Evolutionary conservation across 225 moss, liverwort and hornwort species (phyloP).

Genomic region (Sphagnum tenellum): DNA sequence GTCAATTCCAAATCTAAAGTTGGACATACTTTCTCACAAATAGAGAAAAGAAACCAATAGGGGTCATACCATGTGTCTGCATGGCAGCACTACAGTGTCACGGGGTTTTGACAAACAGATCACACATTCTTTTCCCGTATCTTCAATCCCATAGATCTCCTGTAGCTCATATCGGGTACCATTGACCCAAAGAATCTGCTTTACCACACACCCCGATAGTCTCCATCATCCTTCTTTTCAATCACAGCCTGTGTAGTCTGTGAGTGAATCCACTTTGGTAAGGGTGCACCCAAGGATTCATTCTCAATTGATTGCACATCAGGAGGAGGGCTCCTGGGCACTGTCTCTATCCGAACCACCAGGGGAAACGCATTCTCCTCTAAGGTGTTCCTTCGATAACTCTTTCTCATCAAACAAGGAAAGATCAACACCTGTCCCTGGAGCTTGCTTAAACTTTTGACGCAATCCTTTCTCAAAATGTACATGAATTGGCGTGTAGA

Average conservation of each 20-base stretch:
- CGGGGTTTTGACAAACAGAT: constrained; percentile 96
- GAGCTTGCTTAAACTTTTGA: constrained; percentile 68
- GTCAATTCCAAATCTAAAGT: too few species aligned
- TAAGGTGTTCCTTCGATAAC: constrained; percentile 32
- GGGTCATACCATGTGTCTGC: constrained; percentile 84
- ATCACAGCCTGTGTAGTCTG: constrained; percentile 83
- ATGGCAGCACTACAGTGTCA: constrained; percentile 93
- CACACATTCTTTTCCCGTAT: constrained; percentile 88
- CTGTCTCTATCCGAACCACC: constrained; percentile 76
- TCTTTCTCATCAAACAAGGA: constrained; percentile 73
- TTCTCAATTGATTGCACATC: constrained; percentile 28
- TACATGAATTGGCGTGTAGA: constrained; percentile 36
- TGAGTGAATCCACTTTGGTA: constrained; percentile 73
- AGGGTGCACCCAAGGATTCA: constrained; percentile 42
- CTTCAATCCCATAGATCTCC: constrained; percentile 96
- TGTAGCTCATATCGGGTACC: constrained; percentile 80
- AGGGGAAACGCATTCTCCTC: constrained; percentile 53
- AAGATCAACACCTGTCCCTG: constrained; percentile 80
- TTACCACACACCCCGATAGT: constrained; percentile 62
- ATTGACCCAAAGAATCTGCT: constrained; percentile 87
- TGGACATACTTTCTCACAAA: too few species aligned
- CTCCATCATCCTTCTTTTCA: constrained; percentile 71
- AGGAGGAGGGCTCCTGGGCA: constrained; percentile 46
- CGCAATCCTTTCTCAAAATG: constrained; percentile 76
- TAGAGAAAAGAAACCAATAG: too few species aligned